Base-by-base conservation (phyloP, 768 basidiomycete genomes). In the Mycena olivaceomarginata region DNA sequence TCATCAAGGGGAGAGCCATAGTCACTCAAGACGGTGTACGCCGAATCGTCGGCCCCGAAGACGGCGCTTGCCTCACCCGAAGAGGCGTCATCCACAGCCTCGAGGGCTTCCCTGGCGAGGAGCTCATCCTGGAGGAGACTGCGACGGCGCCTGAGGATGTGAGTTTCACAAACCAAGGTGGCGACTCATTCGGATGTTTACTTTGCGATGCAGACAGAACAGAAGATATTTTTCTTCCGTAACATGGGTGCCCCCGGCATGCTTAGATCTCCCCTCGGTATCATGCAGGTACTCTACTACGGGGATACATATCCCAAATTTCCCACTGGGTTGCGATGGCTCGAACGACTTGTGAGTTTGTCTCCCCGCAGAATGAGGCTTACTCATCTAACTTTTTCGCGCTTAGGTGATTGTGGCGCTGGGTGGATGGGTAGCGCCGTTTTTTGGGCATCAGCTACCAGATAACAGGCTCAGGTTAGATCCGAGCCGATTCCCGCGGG, bases 141-240 rank as follows among this genome's bases (percentile, higher is more conserved):
- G 25, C 71, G 6, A 40, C 31, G 41, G 5, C 37, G 25, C 31
- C 18, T n/a, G 71, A 43, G 39, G 45, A 25, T 37, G 71, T 72
- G 46, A n/a, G 63, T 71, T 16, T n/a, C n/a, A n/a, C n/a, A n/a
- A n/a, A n/a, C n/a, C n/a, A n/a, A n/a, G n/a, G n/a, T n/a, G n/a
- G n/a, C n/a, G n/a, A n/a, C n/a, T n/a, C n/a, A n/a, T n/a, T n/a
- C 15, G 11, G 4, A 3, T 8, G 13, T 59, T 25, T 39, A 63
- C 13, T 11, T 25, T 37, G 6, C 18, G 18, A 31, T 51, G 20
- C 31, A 74, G 72, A 74, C 53, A 22, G 65, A 43, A n/a, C 72
- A 74, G 56, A 74, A 74, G 15, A 66, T 37, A 20, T 18, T 60
- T 5, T 74, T 74, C 45, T 74, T 74, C 65, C 72, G 72, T 18